A percentile compares a stretch with the other conserved stretches of the same genome.
These are phyloP conservation scores for Beauveria bassiana DNA, from an alignment of 2,329 filamentous ascomycete species.

Conservation along the genomic window DNA sequence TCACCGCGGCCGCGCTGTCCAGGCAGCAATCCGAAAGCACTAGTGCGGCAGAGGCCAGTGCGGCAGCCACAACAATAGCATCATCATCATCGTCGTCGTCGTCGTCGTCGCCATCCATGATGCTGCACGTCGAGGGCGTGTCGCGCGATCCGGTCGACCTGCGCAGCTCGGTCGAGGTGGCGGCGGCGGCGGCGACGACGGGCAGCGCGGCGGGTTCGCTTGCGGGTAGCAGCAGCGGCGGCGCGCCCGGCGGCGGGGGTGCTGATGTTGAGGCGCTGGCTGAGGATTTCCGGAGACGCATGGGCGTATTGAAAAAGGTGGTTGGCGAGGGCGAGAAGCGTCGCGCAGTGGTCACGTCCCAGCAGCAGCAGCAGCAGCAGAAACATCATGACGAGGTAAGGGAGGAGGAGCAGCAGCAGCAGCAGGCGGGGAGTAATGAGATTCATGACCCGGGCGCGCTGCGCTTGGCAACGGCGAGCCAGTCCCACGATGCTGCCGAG, in stretches of 20 bases:
- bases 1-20: conserved; percentile 37
- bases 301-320: conserved; percentile 46
- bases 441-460: conserved; percentile 1
- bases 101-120: conserved; percentile 9
- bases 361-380: background rate
- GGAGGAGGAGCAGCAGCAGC: too few relatives aligned
- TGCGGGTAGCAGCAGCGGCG: conserved; percentile 24
- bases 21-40: conserved; percentile 33
- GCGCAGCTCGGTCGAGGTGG: conserved; percentile 14
- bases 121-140: conserved; percentile 30
- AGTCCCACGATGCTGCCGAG: background rate
- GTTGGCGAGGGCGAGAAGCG: conserved; percentile 44
- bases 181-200: background rate
- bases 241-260: conserved; percentile 21
- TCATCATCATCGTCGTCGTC: too few relatives aligned
- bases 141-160: conserved; percentile 28
- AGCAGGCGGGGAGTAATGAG: background rate
- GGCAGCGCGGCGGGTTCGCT: conserved; percentile 16
- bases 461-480: background rate
- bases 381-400: background rate
- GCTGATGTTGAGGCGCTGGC: conserved; percentile 41
- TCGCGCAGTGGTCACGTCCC: conserved; percentile 16
- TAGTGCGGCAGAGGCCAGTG: conserved; percentile 15
- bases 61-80: conserved; percentile 18
- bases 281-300: conserved; percentile 50